Evolutionary conservation across 2,329 filamentous ascomycete species (phyloP).

Genomic region (Fusarium guadeloupense): DNA sequence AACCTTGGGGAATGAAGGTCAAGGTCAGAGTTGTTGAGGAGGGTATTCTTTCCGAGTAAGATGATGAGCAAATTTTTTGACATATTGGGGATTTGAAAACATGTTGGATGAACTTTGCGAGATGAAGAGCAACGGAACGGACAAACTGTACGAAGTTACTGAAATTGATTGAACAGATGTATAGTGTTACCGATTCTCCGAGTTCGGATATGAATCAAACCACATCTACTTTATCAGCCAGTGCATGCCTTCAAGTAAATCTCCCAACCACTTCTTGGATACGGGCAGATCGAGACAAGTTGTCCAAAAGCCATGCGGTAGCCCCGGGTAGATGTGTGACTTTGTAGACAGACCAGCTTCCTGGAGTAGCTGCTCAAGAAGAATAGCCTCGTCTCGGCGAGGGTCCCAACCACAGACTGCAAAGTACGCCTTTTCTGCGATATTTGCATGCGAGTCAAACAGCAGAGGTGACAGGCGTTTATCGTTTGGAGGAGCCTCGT

Average conservation of each 20-base stretch:
- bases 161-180: constrained; percentile 6
- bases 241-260: constrained; percentile 39
- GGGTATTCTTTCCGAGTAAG: constrained; percentile 38
- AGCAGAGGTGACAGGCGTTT: constrained; percentile 51
- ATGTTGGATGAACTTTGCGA: neutral
- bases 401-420: constrained; percentile 60
- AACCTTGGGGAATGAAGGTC: constrained; percentile 52
- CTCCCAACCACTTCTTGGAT: constrained; percentile 44
- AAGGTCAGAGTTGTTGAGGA: constrained; percentile 48
- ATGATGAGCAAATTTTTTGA: neutral
- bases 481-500: constrained; percentile 47
- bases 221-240: constrained; percentile 37
- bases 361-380: constrained; percentile 54
- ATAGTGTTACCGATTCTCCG: too few species aligned
- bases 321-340: constrained; percentile 52
- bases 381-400: constrained; percentile 57
- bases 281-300: constrained; percentile 50
- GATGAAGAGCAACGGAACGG: neutral
- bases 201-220: too few species aligned
- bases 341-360: constrained; percentile 49
- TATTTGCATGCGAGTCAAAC: constrained; percentile 45
- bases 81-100: neutral
- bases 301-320: constrained; percentile 53
- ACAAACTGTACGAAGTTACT: neutral
- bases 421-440: constrained; percentile 53